Evolutionary conservation across 1,284 basidiomycete species (phyloP).

Genomic region (Sanguinoderma infundibulare): DNA sequence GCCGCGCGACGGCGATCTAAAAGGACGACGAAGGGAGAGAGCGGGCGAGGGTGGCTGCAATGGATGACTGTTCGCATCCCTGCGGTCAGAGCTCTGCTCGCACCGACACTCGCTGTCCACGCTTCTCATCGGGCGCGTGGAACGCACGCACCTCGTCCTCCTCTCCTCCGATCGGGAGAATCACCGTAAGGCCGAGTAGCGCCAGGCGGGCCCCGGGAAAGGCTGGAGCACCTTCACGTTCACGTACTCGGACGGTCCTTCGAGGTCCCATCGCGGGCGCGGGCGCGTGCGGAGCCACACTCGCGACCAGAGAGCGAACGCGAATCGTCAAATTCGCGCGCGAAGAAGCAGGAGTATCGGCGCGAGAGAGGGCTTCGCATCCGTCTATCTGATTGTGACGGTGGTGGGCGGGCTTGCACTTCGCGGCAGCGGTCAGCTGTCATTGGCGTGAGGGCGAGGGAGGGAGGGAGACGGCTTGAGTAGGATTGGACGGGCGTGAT

Average conservation of each 20-base stretch:
- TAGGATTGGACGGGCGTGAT: too few species aligned
- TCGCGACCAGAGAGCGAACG: background rate
- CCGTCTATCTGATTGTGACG: too few species aligned
- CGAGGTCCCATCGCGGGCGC: background rate
- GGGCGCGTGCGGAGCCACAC: background rate
- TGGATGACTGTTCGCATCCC: background rate
- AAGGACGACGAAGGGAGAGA: background rate
- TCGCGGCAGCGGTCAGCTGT: background rate
- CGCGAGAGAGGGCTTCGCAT: background rate
- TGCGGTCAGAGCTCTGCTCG: background rate
- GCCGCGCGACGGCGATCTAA: background rate
- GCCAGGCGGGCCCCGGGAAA: too few species aligned
- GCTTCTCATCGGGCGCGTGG: conserved; percentile 1
- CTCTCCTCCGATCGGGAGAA: conserved; percentile 11
- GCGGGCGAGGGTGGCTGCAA: background rate
- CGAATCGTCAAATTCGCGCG: background rate
- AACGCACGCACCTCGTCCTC: background rate
- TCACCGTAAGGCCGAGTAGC: background rate
- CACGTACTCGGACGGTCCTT: too few species aligned
- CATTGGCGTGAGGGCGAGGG: too few species aligned
- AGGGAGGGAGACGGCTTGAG: too few species aligned
- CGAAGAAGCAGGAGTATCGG: background rate
- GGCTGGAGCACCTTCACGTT: background rate
- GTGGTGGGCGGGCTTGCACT: background rate
- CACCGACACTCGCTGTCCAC: background rate